Base-by-base conservation (phyloP, 2,329 filamentous ascomycete genomes). In the Cladophialophora carrionii region DNA sequence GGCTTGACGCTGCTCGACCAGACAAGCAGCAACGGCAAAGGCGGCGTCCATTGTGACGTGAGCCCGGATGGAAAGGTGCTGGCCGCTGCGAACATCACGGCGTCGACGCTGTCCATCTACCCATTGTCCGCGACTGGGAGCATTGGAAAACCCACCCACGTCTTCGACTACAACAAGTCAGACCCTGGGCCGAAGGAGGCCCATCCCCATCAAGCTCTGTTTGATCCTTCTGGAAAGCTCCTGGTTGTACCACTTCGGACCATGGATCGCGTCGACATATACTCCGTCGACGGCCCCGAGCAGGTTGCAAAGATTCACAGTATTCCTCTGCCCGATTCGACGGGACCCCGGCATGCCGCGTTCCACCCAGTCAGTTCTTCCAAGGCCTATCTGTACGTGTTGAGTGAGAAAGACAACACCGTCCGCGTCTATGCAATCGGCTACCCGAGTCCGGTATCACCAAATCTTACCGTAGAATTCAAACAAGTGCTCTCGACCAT, bases 381-480 rank as follows among this genome's bases (percentile, higher is more conserved):
- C 9, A 62, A 43, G 48, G 53, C 59, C n/a, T 65, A 65, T 26
- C 32, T 62, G 54, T 65, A 65, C 24, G 58, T 65, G 24, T 37
- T 65, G 29, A 62, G 58, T 31, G 63, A 65, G 59, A 65, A 65
- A 12, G 63, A 65, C 55, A 65, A 65, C 59, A 41, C 46, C n/a
- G 26, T 65, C 53, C 63, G 63, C 29, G 63, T 62, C 6, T 65
- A 43, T 53, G 4, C 26, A 1, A 24, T 62, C 7, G 32, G 10
- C n/a, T 65, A 62, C 22, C 14, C 24, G 4, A 41, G 49, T 20
- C 14, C 29, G 46, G 46, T 2, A 4, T 14, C 56, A n/a, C 37
- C 24, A 20, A 43, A 22, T 4, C 43, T 65, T 26, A 57, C 53
- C 2, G 26, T 65, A 12, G 26, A 57, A 17, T 32, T 62, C 22